Conservation (phyloP, 116 monocot species). For the Phalaenopsis hybrid region DNA sequence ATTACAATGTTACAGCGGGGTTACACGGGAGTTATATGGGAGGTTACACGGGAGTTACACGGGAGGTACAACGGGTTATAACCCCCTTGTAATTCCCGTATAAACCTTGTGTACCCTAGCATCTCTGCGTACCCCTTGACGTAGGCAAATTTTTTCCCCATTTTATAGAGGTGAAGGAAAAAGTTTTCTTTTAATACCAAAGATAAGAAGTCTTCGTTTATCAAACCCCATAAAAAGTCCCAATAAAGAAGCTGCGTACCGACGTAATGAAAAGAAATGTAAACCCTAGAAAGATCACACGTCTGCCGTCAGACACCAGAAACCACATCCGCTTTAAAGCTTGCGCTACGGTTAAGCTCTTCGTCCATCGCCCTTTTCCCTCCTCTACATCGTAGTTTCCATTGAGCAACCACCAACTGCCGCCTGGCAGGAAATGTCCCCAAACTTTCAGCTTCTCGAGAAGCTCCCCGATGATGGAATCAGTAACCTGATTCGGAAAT, state of each 20-base stretch:
- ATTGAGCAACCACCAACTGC: slow-evolving; percentile 66
- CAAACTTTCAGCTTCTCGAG: slow-evolving; percentile 22
- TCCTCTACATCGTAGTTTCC: slow-evolving; percentile 10
- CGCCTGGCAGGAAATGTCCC: slow-evolving; percentile 45
- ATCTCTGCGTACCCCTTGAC: too few species aligned
- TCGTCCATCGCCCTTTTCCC: slow-evolving; percentile 7
- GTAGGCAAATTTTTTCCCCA: too few species aligned
- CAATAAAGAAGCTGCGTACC: slow-evolving; percentile 25
- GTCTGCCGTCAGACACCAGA: slow-evolving; percentile 47
- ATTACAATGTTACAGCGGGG: too few species aligned
- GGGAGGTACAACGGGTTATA: too few species aligned
- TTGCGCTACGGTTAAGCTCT: slow-evolving; percentile 19
- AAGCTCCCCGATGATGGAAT: not conserved
- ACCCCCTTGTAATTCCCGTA: too few species aligned
- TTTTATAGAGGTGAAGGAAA: not conserved
- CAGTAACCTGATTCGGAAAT: not conserved
- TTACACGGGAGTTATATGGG: too few species aligned
- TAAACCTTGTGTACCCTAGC: too few species aligned
- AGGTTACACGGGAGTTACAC: too few species aligned
- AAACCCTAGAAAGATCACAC: slow-evolving; percentile 54
- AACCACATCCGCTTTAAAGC: slow-evolving; percentile 65
- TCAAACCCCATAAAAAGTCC: not conserved
- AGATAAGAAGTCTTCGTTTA: not conserved
- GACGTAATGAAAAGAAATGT: slow-evolving; percentile 46
- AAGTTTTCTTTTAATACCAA: not conserved